A percentile compares a stretch with the other conserved stretches of the same genome.
These are phyloP conservation scores for Platismatia glauca DNA, from an alignment of 495 filamentous ascomycete species.

Conservation along the genomic window DNA sequence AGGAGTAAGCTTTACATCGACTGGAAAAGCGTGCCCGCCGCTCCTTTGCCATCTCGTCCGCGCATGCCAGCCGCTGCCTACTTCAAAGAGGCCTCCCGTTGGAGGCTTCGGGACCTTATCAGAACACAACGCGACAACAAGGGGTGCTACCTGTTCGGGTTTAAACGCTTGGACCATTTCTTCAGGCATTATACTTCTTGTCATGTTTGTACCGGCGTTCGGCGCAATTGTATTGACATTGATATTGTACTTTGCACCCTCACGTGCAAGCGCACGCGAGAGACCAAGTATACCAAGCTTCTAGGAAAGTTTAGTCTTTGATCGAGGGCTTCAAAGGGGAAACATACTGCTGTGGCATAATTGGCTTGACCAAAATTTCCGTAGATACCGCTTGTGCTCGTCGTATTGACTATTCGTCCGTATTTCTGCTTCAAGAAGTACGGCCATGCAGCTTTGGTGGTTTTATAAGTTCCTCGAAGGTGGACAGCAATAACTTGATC, in stretches of 20 bases:
- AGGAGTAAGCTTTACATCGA: constrained; percentile 78
- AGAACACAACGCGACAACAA: constrained; percentile 80
- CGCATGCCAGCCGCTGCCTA: constrained; percentile 89
- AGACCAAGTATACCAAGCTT: constrained; percentile 95
- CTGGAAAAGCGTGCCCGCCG: constrained; percentile 85
- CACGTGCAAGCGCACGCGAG: constrained; percentile 82
- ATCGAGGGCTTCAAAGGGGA: neutral
- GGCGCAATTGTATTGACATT: constrained; percentile 97
- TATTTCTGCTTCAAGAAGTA: constrained; percentile 99
- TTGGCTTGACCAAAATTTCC: constrained; percentile 99
- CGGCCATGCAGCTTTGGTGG: constrained; percentile 96
- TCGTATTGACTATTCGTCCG: constrained; percentile 91
- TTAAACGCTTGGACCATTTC: constrained; percentile 99
- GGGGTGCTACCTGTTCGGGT: constrained; percentile 93
- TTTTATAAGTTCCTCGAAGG: constrained; percentile 90
- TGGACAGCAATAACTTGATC: constrained; percentile 88
- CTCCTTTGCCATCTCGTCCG: constrained; percentile 90
- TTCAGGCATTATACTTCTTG: constrained; percentile 86
- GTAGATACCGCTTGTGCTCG: constrained; percentile 94
- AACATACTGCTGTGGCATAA: constrained; percentile 81
- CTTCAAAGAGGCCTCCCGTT: constrained; percentile 90
- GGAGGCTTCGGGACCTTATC: constrained; percentile 76
- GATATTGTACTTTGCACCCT: constrained; percentile 97
- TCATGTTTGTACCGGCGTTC: constrained; percentile 96
- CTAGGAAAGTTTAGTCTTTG: constrained; percentile 18